Base-by-base conservation (phyloP, 1,139 yeast species). In the Casaregolazyma lundiana region DNA sequence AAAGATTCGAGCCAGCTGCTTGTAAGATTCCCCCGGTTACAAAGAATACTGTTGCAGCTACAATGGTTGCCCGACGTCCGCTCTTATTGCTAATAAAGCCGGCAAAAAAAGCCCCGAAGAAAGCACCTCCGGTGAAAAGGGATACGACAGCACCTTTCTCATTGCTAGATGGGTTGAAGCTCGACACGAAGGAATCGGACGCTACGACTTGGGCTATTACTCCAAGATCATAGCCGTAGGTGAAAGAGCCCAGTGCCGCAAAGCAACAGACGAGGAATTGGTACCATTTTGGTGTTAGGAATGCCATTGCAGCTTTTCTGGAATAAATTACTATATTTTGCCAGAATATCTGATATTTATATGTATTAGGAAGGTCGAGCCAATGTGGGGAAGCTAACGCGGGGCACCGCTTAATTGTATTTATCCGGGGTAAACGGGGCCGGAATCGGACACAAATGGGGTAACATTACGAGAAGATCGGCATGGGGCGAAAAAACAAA, bases 171-270 rank as follows among this genome's bases (percentile, higher is more conserved):
- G 74, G 57, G 75, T 70, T 15, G 68, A 64, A 26, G 64, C 56
- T 52, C 66, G 57, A 51, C 75, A 75, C 2, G 67, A 55, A 3
- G 61, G 62, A 40, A 72, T 61, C 0, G 76, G 71, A 45, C 75
- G 62, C 43, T 73, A 63, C 18, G 70, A 63, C 35, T 76, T 32
- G 35, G 6, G 65, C 76, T 70, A 74, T 70, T 47, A 84, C 73
- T 59, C 94, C 94, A 65, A 84, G 92, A 63, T 84, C 89, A 59
- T 82, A 83, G 49, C 94, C 94, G 59, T 84, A 84, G 40, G 78
- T 68, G 19, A 84, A 75, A 63, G 84, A 84, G 9, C 87, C 88
- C 40, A 77, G 72, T 41, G 79, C 80, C 41, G 49, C 65, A 46
- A 63, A 63, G 49, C 66, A 62, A 44, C 66, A 60, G 11, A 83